Evolutionary conservation across 73 alveolate genomes (phyloP).

Genomic region (Tetrahymena thermophila): DNA sequence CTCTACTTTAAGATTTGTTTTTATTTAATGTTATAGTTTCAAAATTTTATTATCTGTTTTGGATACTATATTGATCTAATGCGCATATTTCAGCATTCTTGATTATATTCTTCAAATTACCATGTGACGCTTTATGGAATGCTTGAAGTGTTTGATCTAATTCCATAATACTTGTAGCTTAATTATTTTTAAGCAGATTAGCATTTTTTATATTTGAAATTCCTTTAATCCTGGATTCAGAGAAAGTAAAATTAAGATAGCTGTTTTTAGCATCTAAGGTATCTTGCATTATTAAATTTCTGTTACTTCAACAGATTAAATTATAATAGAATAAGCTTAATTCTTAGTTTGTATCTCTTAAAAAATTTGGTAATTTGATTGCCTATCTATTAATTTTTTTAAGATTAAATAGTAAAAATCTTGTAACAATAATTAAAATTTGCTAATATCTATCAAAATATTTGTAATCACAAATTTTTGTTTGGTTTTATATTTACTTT

Average conservation of each 20-base stretch:
- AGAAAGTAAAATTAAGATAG: neutral
- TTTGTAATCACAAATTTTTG: neutral
- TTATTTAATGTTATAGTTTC: neutral
- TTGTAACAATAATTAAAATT: neutral
- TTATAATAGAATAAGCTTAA: neutral
- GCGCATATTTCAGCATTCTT: neutral
- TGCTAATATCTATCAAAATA: neutral
- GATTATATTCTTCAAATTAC: neutral
- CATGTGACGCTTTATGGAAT: neutral
- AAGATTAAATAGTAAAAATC: neutral
- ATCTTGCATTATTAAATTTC: neutral
- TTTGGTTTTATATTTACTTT: neutral
- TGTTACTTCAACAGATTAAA: no score
- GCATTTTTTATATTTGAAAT: neutral
- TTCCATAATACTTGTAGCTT: neutral
- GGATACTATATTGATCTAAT: neutral
- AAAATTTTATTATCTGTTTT: neutral
- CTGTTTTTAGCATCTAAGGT: neutral
- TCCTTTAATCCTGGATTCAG: neutral
- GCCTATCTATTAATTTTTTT: neutral
- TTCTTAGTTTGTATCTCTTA: no score
- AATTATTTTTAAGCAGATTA: neutral
- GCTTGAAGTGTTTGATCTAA: neutral
- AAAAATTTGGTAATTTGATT: no score
- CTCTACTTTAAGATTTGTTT: neutral